Base-by-base conservation (phyloP, 305 asterid genomes). In the Plantago coronopus region DNA sequence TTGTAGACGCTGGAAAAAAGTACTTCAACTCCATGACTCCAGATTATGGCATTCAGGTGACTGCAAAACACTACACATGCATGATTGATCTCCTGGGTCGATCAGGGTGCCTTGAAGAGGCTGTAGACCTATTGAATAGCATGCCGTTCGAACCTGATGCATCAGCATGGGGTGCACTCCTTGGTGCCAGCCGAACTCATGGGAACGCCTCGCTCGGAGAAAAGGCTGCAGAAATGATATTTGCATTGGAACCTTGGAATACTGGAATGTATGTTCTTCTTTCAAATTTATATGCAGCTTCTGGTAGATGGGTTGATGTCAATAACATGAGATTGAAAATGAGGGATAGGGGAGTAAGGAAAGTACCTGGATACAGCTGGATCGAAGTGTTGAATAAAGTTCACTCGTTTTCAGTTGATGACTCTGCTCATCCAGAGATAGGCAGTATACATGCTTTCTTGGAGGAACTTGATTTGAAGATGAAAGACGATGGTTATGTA, bases 131-230 rank as follows among this genome's bases (percentile, higher is more conserved):
- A 55, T 79, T 91, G 76, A 75, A 54, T 61, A 73, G 61, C 56
- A 85, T 88, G 95, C 88, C 96, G 43, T 81, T 84, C n/a, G 93
- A 88, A 70, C 93, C 98, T 50, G 95, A 91, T 48, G 95, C 98
- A 71, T 95, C 95, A 38, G 81, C 95, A 20, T 91, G 98, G 98
- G 95, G 96, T 59, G 93, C 98, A 40, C 87, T 91, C 50, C 95
- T 91, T 20, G 96, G 95, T 57, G 98, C 98, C 45, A 81, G 98
- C 75, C 76, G 90, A 74, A 88, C 81, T 50, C 96, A 91, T 43
- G 94, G 95, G 21, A 77, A 83, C 59, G 78, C 90, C 11, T 77
- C 72, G 69, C 62, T 91, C 57, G 98, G 95, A 57, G 96, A 91
- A 83, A 84, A 84, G 54, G 96, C 98, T 49, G 98, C 96, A 17